These are phyloP conservation scores for Pyrenophora tritici-repentis DNA, from an alignment of 2,329 filamentous ascomycete species.

Conservation along the genomic window DNA sequence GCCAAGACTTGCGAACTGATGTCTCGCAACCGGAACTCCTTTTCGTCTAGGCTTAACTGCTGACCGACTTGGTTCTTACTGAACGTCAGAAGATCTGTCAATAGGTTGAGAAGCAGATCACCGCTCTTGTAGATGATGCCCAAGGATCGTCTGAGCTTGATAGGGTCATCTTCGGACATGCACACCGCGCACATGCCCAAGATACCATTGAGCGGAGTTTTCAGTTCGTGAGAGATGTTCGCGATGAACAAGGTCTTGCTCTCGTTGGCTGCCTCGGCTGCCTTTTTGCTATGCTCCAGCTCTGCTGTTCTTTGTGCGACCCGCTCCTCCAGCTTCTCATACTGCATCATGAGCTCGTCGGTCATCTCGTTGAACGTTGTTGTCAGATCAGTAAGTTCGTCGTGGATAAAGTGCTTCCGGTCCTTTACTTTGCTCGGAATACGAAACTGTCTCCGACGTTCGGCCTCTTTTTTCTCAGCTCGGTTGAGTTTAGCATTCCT, in stretches of 20 bases:
- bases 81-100: slow-evolving; percentile 89
- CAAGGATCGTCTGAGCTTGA: slow-evolving; percentile 78
- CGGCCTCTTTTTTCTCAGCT: slow-evolving; percentile 47
- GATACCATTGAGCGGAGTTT: slow-evolving; percentile 94
- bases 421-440: slow-evolving; percentile 84
- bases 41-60: slow-evolving; percentile 78
- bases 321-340: slow-evolving; percentile 80
- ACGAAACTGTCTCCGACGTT: slow-evolving; percentile 67
- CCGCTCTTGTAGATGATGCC: slow-evolving; percentile 88
- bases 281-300: slow-evolving; percentile 86
- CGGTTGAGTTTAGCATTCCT: slow-evolving; percentile 40
- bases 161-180: slow-evolving; percentile 85
- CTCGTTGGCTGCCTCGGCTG: slow-evolving; percentile 91
- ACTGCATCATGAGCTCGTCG: slow-evolving; percentile 85
- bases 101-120: slow-evolving; percentile 80
- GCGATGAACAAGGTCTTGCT: slow-evolving; percentile 98
- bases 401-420: slow-evolving; percentile 74
- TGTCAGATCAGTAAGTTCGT: slow-evolving; percentile 84
- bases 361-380: slow-evolving; percentile 92
- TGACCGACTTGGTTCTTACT: slow-evolving; percentile 95
- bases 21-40: slow-evolving; percentile 83
- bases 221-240: slow-evolving; percentile 85
- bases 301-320: slow-evolving; percentile 82
- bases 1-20: slow-evolving; percentile 80
- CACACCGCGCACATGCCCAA: slow-evolving; percentile 92